Evolutionary conservation across 345 rosid species (phyloP), one percentile per base, ranked within the genome.

Genomic region (Luvunga scandens): DNA sequence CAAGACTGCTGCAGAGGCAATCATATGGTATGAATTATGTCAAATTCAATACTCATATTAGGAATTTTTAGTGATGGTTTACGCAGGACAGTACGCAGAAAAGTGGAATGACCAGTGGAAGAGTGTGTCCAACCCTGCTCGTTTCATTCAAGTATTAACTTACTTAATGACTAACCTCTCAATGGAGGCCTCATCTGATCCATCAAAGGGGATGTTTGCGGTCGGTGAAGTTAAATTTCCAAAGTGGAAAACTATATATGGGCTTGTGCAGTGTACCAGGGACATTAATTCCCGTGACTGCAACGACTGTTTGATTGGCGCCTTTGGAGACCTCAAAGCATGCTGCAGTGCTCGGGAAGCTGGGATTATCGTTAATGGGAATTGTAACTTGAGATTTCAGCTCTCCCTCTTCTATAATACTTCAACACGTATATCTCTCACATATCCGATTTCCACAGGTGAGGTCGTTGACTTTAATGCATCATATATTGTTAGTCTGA

Each of bases 241-340:
- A 2, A 34, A 56, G 36, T 63, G 55, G 30, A 31, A 55, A 39
- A 75, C 74, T 13, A 28, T 87, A 33, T 82, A 81, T 31, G 84
- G 84, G 36, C 83, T 83, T 39, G 84, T 76, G 27, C 90, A 87
- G 74, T 87, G 88, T 48, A 81, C 83, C 16, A 79, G 84, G 65
- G 90, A 83, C 79, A 81, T 83, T 25, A 2, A 70, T 2, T 18
- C 28, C 18, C 13, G 2, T n/a, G 63, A 71, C 0, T 87, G 90
- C 64, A 4, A 2, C 1, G 45, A 0, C 19, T 87, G 88, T 57
- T 82, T 87, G 64, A 2, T 0, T 7, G 3, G 24, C 14, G 85
- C 87, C 53, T 56, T 71, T 8, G 34, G 21, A 30, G 90, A 87
- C 39, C 85, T 85, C 19, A 2, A 18, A 0, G 50, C 38, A 18